phyloP scores from a whole-genome alignment of 192 early-diverging fungal species.

The Entrophospora sp. region DNA sequence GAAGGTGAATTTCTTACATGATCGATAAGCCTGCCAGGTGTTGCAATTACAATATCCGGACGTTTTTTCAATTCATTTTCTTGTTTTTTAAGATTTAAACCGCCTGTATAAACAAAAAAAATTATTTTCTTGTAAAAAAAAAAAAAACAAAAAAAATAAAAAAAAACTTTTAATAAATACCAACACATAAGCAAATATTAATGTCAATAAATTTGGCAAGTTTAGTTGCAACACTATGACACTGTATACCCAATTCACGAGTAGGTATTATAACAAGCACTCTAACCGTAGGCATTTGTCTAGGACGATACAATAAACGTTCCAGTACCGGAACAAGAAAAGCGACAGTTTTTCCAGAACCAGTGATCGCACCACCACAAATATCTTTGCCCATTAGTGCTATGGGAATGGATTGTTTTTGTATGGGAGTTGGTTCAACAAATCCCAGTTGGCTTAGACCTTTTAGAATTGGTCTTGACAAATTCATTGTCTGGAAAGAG shows the following conservation, averaged over 20 bases:
- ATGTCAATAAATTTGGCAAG: conserved; percentile 87
- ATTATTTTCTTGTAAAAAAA: background rate
- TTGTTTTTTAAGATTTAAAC: conserved; percentile 77
- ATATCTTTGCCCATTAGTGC: conserved; percentile 95
- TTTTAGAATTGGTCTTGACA: conserved; percentile 93
- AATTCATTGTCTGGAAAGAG: conserved; percentile 85
- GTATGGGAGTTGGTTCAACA: conserved; percentile 89
- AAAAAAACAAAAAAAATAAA: background rate
- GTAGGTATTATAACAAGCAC: conserved; percentile 94
- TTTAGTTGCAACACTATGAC: conserved; percentile 82
- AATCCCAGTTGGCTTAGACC: conserved; percentile 85
- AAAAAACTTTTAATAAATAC: conserved; percentile 15
- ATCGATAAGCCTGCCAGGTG: conserved; percentile 97
- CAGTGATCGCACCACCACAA: conserved; percentile 95
- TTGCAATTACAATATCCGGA: conserved; percentile 94
- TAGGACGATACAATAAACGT: conserved; percentile 84
- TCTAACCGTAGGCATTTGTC: conserved; percentile 64
- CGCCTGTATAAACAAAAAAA: conserved; percentile 40
- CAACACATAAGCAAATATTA: conserved; percentile 73
- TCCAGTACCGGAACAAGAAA: conserved; percentile 95
- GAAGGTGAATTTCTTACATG: conserved; percentile 88
- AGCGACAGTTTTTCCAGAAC: conserved; percentile 97
- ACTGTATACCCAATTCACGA: conserved; percentile 95
- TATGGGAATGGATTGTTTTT: conserved; percentile 84
- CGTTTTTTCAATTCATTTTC: conserved; percentile 75